Conservation (phyloP, 2,329 filamentous ascomycete species). For the Cryphonectria naterciae region DNA sequence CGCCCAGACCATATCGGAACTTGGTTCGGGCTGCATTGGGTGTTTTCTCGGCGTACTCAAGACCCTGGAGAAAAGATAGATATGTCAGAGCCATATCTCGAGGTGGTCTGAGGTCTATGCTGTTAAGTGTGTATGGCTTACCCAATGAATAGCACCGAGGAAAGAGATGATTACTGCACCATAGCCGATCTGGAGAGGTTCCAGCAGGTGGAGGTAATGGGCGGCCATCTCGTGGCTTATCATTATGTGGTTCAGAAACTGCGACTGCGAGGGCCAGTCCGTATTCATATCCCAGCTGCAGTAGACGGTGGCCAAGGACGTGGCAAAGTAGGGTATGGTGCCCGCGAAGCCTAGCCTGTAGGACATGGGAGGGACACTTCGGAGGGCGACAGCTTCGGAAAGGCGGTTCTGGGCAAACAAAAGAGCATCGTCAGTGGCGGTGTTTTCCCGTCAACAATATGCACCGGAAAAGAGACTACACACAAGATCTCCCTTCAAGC, state of each 20-base stretch:
- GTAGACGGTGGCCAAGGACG: conserved; percentile 80
- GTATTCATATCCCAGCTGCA: conserved; percentile 83
- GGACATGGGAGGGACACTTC: conserved; percentile 68
- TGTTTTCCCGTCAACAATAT: not conserved
- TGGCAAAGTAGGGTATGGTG: conserved; percentile 82
- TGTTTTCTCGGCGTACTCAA: conserved; percentile 78
- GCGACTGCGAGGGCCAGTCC: conserved; percentile 60
- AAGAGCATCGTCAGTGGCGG: not conserved
- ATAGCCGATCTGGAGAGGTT: conserved; percentile 88
- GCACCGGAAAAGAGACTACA: conserved; percentile 29
- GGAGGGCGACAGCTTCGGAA: conserved; percentile 70
- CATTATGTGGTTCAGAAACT: conserved; percentile 66
- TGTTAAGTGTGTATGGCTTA: conserved; percentile 32
- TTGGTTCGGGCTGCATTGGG: conserved; percentile 66
- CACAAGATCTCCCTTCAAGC: conserved; percentile 60
- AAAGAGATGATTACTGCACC: conserved; percentile 93
- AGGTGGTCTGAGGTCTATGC: not conserved
- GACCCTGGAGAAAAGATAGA: conserved; percentile 51
- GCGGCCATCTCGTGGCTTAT: conserved; percentile 73
- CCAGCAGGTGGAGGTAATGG: conserved; percentile 72
- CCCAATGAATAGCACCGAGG: conserved; percentile 91
- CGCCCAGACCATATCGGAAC: conserved; percentile 81
- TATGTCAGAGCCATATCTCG: not conserved
- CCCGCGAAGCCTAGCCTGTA: conserved; percentile 74
- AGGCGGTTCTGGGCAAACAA: conserved; percentile 57